Conservation (phyloP, 768 basidiomycete species). For the Macrocybe gigantea region DNA sequence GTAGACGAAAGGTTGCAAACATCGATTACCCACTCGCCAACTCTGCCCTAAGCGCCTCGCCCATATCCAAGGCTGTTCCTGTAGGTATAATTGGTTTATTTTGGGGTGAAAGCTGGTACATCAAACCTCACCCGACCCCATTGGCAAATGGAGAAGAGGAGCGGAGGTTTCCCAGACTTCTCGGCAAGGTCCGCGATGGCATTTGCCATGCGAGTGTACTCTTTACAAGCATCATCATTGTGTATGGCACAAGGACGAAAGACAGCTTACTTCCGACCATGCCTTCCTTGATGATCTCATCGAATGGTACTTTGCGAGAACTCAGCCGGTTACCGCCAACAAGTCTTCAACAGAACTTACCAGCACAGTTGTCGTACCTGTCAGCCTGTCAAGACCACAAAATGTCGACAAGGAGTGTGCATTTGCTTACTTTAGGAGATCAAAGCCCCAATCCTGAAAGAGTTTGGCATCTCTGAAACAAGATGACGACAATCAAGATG, state of each 20-base stretch:
- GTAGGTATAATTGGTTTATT: background rate
- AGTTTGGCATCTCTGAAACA: conserved; percentile 40
- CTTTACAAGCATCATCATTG: background rate
- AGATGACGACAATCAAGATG: background rate
- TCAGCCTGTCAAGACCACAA: background rate
- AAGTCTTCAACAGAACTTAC: conserved; percentile 20
- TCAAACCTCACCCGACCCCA: conserved; percentile 51
- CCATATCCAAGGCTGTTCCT: conserved; percentile 53
- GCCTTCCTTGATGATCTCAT: conserved; percentile 49
- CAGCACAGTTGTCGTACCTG: conserved; percentile 42
- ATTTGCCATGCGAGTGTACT: conserved; percentile 54
- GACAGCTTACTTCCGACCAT: conserved; percentile 48
- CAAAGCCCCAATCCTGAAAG: conserved; percentile 63
- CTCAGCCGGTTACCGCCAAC: background rate
- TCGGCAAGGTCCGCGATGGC: conserved; percentile 46
- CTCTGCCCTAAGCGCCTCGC: conserved; percentile 52
- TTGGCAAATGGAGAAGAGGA: conserved; percentile 56
- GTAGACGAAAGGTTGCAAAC: background rate
- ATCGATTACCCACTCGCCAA: conserved; percentile 46
- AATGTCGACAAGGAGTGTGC: background rate
- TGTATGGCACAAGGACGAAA: background rate
- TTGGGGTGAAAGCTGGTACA: background rate
- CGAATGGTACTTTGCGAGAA: conserved; percentile 41
- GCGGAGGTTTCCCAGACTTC: conserved; percentile 37
- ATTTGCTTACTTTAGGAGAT: conserved; percentile 51